Base-by-base conservation (phyloP, 768 basidiomycete genomes). In the Holtermannia corniformis region DNA sequence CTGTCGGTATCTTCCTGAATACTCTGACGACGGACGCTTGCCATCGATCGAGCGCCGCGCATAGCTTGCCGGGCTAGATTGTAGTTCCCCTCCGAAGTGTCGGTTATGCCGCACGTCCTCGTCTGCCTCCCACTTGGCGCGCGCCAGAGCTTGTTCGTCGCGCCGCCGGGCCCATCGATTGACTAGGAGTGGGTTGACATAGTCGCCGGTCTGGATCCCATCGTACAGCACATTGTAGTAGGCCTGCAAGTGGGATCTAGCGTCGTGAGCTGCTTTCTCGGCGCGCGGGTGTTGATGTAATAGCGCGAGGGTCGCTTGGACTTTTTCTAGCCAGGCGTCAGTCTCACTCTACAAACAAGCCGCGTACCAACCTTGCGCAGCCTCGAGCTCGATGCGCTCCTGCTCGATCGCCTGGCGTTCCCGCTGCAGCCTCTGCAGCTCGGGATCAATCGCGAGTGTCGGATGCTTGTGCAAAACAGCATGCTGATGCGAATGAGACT, bases 171-270 rank as follows among this genome's bases (percentile, higher is more conserved):
- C 55, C 67, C 67, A 68, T 16, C 67, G 52, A 19, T 65, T 41
- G 11, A 68, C 51, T 0, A 62, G 62, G 4, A 65, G 57, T 4
- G 64, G 62, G 47, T 68, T 65, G 41, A 65, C 28, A 20, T 54
- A 49, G 1, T 64, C 64, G 2, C 62, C 64, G 28, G 60, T 54
- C 3, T 63, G 62, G 23, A 68, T 37, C 2, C 67, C 60, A 7
- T 68, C 67, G 49, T 59, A 65, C 4, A 68, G 52, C 19, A 58
- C 58, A 12, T 56, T 54, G 51, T 68, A 68, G 51, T 46, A 62
- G 4, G 64, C 62, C 28, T 58, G 60, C 16, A 68, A 52, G 44
- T 65, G 64, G 5, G 62, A 49, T 12, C 52, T 45, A 1, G 58
- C 55, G 5, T 49, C 48, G 41, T 63, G 62, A 5, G 67, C 64